phyloP scores from a whole-genome alignment of 2,329 filamentous ascomycete genomes.

The Aureobasidium sp. region DNA sequence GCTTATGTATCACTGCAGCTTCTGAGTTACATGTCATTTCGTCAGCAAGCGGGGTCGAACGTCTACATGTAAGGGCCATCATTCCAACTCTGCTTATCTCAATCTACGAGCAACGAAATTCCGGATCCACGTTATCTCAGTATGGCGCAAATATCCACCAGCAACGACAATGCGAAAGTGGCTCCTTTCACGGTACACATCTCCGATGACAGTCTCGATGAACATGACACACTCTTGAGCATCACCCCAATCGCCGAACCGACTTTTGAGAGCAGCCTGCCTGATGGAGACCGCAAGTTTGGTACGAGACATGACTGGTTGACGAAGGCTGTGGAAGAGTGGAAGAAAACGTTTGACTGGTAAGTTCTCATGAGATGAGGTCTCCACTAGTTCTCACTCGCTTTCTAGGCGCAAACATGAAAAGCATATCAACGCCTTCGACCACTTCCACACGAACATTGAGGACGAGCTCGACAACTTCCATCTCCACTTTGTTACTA shows the following conservation, averaged over 20 bases:
- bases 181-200: background rate
- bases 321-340: background rate
- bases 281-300: background rate
- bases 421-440: background rate
- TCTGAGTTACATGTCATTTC: too few species aligned
- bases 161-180: too few species aligned
- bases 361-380: background rate
- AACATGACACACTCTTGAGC: background rate
- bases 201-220: background rate
- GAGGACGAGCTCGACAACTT: conserved; percentile 34
- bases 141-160: too few species aligned
- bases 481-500: conserved; percentile 46
- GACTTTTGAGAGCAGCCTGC: background rate
- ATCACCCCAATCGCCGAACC: background rate
- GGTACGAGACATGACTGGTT: background rate
- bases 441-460: conserved; percentile 40
- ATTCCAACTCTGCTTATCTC: too few species aligned
- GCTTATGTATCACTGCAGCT: too few species aligned
- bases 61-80: too few species aligned
- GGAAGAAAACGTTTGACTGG: background rate
- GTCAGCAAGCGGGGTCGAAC: too few species aligned
- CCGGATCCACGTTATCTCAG: too few species aligned
- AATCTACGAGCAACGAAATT: too few species aligned
- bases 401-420: background rate
- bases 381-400: background rate